A percentile compares a stretch with the other conserved stretches of the same genome.
Evolutionary conservation across 108 stramenopile genomes (phyloP).

Genomic region (Fragilaria radians): DNA sequence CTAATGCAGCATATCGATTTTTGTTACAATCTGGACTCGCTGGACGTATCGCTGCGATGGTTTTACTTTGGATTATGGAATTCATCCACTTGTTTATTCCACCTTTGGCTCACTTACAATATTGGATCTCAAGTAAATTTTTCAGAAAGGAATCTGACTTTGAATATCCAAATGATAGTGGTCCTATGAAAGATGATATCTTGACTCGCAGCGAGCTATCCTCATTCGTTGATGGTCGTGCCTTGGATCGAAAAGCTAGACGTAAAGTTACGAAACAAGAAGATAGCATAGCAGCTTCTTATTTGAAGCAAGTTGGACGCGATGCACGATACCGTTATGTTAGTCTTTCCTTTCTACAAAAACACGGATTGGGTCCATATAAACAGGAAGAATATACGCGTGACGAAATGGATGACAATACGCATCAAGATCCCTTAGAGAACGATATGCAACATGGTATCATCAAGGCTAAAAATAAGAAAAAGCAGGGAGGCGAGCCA

Average conservation of each 20-base stretch:
- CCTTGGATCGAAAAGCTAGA: slow-evolving; percentile 23
- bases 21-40: slow-evolving; percentile 42
- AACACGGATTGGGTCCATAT: slow-evolving; percentile 48
- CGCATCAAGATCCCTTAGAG: not conserved
- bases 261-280: slow-evolving; percentile 25
- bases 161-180: too few species aligned
- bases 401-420: too few species aligned
- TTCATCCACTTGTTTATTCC: slow-evolving; percentile 55
- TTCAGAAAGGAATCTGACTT: too few species aligned
- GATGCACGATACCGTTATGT: slow-evolving; percentile 57
- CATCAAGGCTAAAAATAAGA: not conserved
- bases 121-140: slow-evolving; percentile 15
- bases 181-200: not conserved
- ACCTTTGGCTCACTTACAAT: slow-evolving; percentile 13
- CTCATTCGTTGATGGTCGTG: slow-evolving; percentile 23
- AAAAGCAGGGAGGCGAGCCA: not conserved
- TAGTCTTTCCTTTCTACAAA: slow-evolving; percentile 44
- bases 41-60: slow-evolving; percentile 52
- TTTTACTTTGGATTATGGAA: slow-evolving; percentile 35
- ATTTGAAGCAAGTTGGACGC: slow-evolving; percentile 39
- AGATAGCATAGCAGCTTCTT: slow-evolving; percentile 41
- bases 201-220: slow-evolving; percentile 6
- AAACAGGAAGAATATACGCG: not conserved
- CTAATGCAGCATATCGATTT: slow-evolving; percentile 69
- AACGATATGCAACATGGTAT: not conserved